Evolutionary conservation across 2,329 filamentous ascomycete species (phyloP).

Genomic region (Aspergillus viridinutans): DNA sequence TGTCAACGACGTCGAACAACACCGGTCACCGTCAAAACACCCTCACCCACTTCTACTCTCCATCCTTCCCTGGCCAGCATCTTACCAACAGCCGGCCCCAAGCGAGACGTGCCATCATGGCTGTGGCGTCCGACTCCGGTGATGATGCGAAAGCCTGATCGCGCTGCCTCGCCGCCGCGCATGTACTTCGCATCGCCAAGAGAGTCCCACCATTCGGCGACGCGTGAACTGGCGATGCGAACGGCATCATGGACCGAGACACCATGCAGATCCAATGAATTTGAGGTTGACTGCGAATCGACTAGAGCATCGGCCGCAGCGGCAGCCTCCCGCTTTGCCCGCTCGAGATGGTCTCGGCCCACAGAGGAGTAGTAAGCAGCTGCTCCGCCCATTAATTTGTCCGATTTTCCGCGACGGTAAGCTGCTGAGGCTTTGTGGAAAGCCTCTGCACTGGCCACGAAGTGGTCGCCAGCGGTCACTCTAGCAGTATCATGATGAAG

Average conservation of each 20-base stretch:
- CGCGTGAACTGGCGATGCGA: slow-evolving; percentile 66
- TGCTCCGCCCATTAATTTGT: slow-evolving; percentile 69
- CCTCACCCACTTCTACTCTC: slow-evolving; percentile 70
- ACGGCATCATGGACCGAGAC: slow-evolving; percentile 76
- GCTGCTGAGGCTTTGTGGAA: slow-evolving; percentile 56
- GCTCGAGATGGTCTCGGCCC: slow-evolving; percentile 59
- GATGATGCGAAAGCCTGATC: slow-evolving; percentile 66
- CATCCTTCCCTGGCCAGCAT: slow-evolving; percentile 75
- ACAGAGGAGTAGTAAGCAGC: slow-evolving; percentile 72
- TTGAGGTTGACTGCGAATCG: slow-evolving; percentile 58
- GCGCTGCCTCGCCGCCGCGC: slow-evolving; percentile 39
- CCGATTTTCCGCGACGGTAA: slow-evolving; percentile 61
- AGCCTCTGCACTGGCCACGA: slow-evolving; percentile 47
- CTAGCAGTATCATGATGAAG: slow-evolving; percentile 23
- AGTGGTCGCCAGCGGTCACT: slow-evolving; percentile 42
- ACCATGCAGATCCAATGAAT: slow-evolving; percentile 74
- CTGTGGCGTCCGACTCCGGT: slow-evolving; percentile 80
- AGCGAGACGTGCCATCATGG: slow-evolving; percentile 66
- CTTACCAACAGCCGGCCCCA: slow-evolving; percentile 76
- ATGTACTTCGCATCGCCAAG: slow-evolving; percentile 62
- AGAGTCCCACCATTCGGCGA: slow-evolving; percentile 70
- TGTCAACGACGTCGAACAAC: slow-evolving; percentile 29
- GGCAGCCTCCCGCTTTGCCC: slow-evolving; percentile 57
- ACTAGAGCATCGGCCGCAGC: slow-evolving; percentile 68
- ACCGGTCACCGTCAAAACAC: slow-evolving; percentile 67